phyloP scores from a whole-genome alignment of 305 asterid species.

The Vinca major region DNA sequence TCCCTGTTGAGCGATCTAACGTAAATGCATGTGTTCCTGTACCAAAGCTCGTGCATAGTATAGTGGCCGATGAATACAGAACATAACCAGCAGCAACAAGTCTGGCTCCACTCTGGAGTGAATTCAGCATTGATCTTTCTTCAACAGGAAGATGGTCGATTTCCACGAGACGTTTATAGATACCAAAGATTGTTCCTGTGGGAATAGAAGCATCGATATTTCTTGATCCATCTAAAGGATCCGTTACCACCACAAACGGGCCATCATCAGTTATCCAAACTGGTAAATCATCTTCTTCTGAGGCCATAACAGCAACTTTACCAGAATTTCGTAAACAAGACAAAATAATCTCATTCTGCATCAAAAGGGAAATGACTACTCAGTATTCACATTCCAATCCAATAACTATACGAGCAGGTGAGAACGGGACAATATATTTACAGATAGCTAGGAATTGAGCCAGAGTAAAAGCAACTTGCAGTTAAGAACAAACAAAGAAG shows the following conservation, averaged over 20 bases:
- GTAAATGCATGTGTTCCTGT: slow-evolving; percentile 78
- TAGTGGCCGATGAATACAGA: slow-evolving; percentile 84
- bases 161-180: slow-evolving; percentile 58
- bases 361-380: slow-evolving; percentile 4
- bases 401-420: not conserved
- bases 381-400: slow-evolving; percentile 2
- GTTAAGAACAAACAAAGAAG: too few relatives aligned
- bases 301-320: slow-evolving; percentile 89
- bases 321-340: slow-evolving; percentile 66
- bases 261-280: slow-evolving; percentile 82
- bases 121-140: slow-evolving; percentile 68
- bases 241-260: slow-evolving; percentile 75
- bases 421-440: not conserved
- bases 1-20: slow-evolving; percentile 69
- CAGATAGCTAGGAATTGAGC: not conserved
- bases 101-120: slow-evolving; percentile 71
- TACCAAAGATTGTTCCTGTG: slow-evolving; percentile 86
- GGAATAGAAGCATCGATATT: slow-evolving; percentile 93
- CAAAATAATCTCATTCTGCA: slow-evolving; percentile 74
- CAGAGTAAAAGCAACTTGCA: not conserved
- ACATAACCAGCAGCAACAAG: slow-evolving; percentile 76
- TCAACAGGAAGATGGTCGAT: slow-evolving; percentile 59
- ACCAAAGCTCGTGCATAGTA: slow-evolving; percentile 67
- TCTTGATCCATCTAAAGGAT: slow-evolving; percentile 85
- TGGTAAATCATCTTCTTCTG: slow-evolving; percentile 85